Base-by-base conservation (phyloP, 306 rosid genomes). In the Vigna reflexopilosa region DNA sequence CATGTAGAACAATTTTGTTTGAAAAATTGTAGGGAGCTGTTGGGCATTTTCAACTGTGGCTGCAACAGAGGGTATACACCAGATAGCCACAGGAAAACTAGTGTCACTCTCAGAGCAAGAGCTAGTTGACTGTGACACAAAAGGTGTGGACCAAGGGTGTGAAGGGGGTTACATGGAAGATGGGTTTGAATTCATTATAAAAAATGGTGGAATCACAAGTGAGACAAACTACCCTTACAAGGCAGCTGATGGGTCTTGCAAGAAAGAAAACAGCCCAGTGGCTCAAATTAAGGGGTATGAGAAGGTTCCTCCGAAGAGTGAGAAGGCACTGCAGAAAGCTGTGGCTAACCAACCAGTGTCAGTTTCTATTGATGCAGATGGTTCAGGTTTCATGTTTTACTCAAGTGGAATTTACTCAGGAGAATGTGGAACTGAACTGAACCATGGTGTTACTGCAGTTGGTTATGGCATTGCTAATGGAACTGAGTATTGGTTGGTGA, bases 321-420 rank as follows among this genome's bases (percentile, higher is more conserved):
- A 84, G 10, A 8, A 1, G 5, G 51, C 88, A 22, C 70, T 84
- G 0, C 49, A 57, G 0, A 77, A 77, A 59, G 83, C 85, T 0
- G 88, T 84, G 10, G 75, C 83, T 0, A 57, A 77, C 9, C 88
- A 84, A 19, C 88, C 85, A 0, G 82, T 84, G 4, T 84, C 85
- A 2, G 80, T 81, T 51, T 28, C 87, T 0, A 81, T 84, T 14
- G 81, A 80, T 67, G 85, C 88, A 2, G 36, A 63, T 40, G 77
- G 38, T 4, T 1, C 12, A 5, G 38, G 44, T 17, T 84, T 84
- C 75, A 49, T 26, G 28, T 77, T 81, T 52, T 84, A 81, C 5
- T 72, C 83, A 0, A 45, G 70, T 19, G 88, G 85, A 0, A 16
- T 81, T n/a, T 84, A 58, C 24, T 59, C 80, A 0, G 85, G 85